Evolutionary conservation across 164 flowering plant genomes (phyloP).

Genomic region (Berberis thunbergii): DNA sequence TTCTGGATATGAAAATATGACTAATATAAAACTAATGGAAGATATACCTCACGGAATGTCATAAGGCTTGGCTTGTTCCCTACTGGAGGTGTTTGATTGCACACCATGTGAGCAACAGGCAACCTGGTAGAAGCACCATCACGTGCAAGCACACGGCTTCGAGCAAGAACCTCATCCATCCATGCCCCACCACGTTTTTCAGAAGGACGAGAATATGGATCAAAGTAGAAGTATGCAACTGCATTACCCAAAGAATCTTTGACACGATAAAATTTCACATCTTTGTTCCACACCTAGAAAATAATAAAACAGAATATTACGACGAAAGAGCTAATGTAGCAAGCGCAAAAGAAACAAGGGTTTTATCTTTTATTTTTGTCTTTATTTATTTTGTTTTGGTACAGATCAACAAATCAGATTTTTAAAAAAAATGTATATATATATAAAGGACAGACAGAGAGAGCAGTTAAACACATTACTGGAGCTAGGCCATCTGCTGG

Average conservation of each 20-base stretch:
- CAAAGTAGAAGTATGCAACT: conserved; percentile 91
- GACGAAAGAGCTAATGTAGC: background rate
- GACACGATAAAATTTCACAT: conserved; percentile 74
- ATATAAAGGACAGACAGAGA: background rate
- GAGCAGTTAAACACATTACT: conserved; percentile 29
- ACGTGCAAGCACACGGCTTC: conserved; percentile 70
- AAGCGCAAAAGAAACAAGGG: conserved; percentile 3
- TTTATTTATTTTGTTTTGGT: too few species aligned
- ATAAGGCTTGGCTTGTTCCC: conserved; percentile 93
- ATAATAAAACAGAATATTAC: background rate
- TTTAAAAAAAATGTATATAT: too few species aligned
- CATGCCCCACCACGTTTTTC: conserved; percentile 98
- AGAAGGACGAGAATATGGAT: conserved; percentile 95
- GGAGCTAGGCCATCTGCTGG: conserved; percentile 92
- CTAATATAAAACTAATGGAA: background rate
- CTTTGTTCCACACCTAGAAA: conserved; percentile 81
- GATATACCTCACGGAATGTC: conserved; percentile 89
- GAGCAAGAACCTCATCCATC: conserved; percentile 94
- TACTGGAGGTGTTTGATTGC: conserved; percentile 93
- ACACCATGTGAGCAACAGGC: conserved; percentile 96
- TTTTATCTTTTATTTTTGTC: too few species aligned
- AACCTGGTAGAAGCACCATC: conserved; percentile 68
- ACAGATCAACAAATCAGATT: too few species aligned
- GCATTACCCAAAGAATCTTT: conserved; percentile 76
- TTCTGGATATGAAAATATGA: too few species aligned